These are phyloP conservation scores for Crepidotus sp. DNA, from an alignment of 1,284 basidiomycete genomes.

Conservation along the genomic window DNA sequence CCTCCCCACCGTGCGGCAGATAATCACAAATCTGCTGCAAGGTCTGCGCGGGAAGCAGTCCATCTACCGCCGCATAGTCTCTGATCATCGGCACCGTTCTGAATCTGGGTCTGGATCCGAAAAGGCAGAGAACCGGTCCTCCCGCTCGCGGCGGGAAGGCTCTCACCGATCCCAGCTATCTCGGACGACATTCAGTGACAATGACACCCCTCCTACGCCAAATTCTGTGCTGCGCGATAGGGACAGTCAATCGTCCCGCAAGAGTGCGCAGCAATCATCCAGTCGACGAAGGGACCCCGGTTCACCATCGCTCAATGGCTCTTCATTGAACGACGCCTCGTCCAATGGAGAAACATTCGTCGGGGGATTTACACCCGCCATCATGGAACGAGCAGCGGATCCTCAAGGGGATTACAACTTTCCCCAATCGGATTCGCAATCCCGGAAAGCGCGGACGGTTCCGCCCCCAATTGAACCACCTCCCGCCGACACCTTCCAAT, in stretches of 20 bases:
- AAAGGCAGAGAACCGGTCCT: conserved; percentile 45
- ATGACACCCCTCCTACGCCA: conserved; percentile 15
- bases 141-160: conserved; percentile 37
- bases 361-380: conserved; percentile 40
- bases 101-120: conserved; percentile 38
- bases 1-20: conserved; percentile 84
- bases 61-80: conserved; percentile 59
- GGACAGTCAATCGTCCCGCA: conserved; percentile 17
- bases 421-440: conserved; percentile 8
- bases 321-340: conserved; percentile 18
- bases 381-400: conserved; percentile 24
- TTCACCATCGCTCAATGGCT: conserved; percentile 22
- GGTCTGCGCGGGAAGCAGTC: conserved; percentile 90
- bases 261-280: conserved; percentile 25
- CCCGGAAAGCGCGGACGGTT: conserved; percentile 17
- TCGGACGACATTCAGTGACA: conserved; percentile 20
- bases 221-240: conserved; percentile 12
- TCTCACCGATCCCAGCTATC: conserved; percentile 40
- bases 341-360: conserved; percentile 36
- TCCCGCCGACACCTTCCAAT: conserved; percentile 16
- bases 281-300: conserved; percentile 26
- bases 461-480: conserved; percentile 27
- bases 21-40: conserved; percentile 88
- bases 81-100: conserved; percentile 47
- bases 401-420: conserved; percentile 15